Evolutionary conservation across 306 rosid species (phyloP).

Genomic region (Gynostemma pentaphyllum): DNA sequence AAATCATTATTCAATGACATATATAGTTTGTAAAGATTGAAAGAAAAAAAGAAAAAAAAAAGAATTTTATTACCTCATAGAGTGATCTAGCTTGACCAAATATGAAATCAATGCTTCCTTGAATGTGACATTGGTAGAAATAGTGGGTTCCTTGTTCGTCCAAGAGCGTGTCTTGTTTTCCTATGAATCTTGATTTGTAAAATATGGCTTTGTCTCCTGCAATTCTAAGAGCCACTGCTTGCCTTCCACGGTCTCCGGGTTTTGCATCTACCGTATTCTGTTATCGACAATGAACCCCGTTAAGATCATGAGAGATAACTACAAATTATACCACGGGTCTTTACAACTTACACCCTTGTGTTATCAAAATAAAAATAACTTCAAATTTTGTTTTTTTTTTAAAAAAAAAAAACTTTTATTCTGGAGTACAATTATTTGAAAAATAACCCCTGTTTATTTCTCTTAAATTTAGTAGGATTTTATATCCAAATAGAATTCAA

Average conservation of each 20-base stretch:
- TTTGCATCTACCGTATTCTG: constrained; percentile 70
- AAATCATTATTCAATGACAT: background rate
- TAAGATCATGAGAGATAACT: background rate
- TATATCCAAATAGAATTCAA: too few species aligned
- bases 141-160: constrained; percentile 71
- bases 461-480: too few species aligned
- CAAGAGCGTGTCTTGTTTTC: constrained; percentile 76
- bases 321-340: background rate
- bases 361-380: too few species aligned
- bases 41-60: too few species aligned
- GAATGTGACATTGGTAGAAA: constrained; percentile 45
- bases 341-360: too few species aligned
- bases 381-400: too few species aligned
- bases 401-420: too few species aligned
- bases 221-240: constrained; percentile 79
- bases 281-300: background rate
- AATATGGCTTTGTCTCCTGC: constrained; percentile 70
- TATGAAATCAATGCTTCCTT: constrained; percentile 72
- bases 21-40: too few species aligned
- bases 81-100: constrained; percentile 74
- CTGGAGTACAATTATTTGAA: too few species aligned
- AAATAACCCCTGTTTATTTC: too few species aligned
- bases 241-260: constrained; percentile 66
- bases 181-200: constrained; percentile 46
- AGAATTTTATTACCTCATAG: constrained; percentile 37